Base-by-base conservation (phyloP, 768 basidiomycete species). In the Mycena alexandri region DNA sequence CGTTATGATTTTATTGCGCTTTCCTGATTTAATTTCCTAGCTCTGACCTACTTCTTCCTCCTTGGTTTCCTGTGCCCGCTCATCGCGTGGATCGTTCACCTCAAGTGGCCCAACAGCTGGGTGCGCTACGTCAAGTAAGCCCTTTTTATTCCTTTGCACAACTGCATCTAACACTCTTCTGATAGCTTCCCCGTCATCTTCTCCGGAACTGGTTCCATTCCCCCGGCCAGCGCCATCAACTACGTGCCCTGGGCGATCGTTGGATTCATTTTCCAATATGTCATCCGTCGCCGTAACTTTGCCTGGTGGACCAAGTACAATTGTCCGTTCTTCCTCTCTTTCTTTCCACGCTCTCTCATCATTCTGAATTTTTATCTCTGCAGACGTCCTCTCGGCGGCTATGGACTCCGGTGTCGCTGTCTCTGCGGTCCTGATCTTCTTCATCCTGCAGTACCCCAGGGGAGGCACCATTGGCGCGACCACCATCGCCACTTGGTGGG, bases 11-110 rank as follows among this genome's bases (percentile, higher is more conserved):
- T n/a, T 21, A 14, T 22, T 50, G 10, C 22, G 6, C 12, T 10
- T 19, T 38, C 21, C 53, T 56, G 5, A 91, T 81, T 90, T n/a
- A 86, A 0, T 55, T 78, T 19, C 75, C 83, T 83, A 67, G 82
- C 81, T 8, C 82, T 94, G 24, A 73, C 84, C 1, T 89, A 87
- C 76, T 94, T 93, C 81, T 96, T 95, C 91, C 84, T 93, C 62
- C 72, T 91, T 57, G 94, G 94, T 9, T 84, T 88, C 57, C 11
- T 90, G 52, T 83, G 85, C 55, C 93, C 93, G 0, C 22, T 85
- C 57, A 58, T 84, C 44, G 82, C 85, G 41, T 93, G 85, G 74
- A 63, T 88, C 65, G 71, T 90, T 57, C 78, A 83, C 61, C 76
- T 81, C 71, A 87, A 83, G 73, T 95, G 84, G 81, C 91, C 92